A percentile compares a stretch with the other conserved stretches of the same genome.
phyloP scores from a whole-genome alignment of 768 basidiomycete species.

The Strobilomyces echinocephalus region DNA sequence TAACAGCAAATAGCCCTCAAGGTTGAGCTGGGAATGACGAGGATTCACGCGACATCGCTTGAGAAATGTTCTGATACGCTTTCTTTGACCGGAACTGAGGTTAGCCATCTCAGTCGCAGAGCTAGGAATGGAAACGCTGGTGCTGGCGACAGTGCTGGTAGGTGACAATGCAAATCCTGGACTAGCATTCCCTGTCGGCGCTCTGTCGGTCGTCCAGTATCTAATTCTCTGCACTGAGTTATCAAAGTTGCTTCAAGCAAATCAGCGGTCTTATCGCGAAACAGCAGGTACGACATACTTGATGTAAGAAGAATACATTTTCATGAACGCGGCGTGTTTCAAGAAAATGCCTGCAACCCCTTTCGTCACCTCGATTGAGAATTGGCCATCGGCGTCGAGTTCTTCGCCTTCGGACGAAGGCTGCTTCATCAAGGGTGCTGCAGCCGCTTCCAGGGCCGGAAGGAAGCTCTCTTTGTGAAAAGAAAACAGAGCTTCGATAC shows the following conservation, averaged over 20 bases:
- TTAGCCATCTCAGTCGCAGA: slow-evolving; percentile 41
- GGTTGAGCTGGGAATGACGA: slow-evolving; percentile 85
- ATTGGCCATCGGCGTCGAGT: slow-evolving; percentile 64
- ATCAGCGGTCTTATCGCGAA: slow-evolving; percentile 10
- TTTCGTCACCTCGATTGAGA: slow-evolving; percentile 71
- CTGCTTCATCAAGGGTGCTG: slow-evolving; percentile 58
- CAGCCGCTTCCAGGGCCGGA: slow-evolving; percentile 80
- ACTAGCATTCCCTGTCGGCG: slow-evolving; percentile 34
- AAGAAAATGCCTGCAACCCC: slow-evolving; percentile 85
- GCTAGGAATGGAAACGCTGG: slow-evolving; percentile 45
- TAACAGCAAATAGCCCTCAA: slow-evolving; percentile 90
- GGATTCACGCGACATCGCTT: slow-evolving; percentile 89
- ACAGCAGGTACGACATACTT: slow-evolving; percentile 54
- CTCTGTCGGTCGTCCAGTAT: slow-evolving; percentile 70
- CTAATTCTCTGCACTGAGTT: slow-evolving; percentile 84
- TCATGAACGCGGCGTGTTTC: slow-evolving; percentile 96
- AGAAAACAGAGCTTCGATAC: slow-evolving; percentile 81
- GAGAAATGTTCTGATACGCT: slow-evolving; percentile 82
- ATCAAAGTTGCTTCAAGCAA: slow-evolving; percentile 76
- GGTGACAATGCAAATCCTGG: slow-evolving; percentile 42
- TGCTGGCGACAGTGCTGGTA: slow-evolving; percentile 54
- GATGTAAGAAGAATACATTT: slow-evolving; percentile 97
- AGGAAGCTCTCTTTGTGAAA: slow-evolving; percentile 94
- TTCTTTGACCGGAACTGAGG: slow-evolving; percentile 76
- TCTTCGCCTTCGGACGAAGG: slow-evolving; percentile 40